Base-by-base conservation (phyloP, 805 yeast genomes). In the Brettanomyces naardenensis region DNA sequence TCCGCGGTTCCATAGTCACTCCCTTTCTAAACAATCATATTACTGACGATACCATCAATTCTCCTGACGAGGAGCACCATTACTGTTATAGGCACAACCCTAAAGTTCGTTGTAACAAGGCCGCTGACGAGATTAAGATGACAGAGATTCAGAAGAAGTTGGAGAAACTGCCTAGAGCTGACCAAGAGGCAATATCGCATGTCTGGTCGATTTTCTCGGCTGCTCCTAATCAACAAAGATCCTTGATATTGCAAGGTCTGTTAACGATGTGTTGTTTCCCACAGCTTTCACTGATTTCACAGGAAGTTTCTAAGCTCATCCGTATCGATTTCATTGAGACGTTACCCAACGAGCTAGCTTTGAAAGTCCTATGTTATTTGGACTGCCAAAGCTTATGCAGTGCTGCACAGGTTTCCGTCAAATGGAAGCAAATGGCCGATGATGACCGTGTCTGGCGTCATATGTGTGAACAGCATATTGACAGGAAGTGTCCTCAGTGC, bases 381-480 rank as follows among this genome's bases (percentile, higher is more conserved):
- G 98, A 92, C 58, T 90, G 97, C 61, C 80, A 78, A 37, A 85
- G 95, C n/a, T 69, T 92, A 32, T 89, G 97, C 58, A 80, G 75
- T 47, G 96, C 97, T 0, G 95, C 97, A 0, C 94, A 83, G 62
- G 98, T 92, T 2, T 82, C 89, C 23, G 74, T 77, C 37, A 75
- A 73, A 37, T 92, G 98, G 98, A 79, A 85, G 55, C 65, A 66
- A 40, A 65, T 92, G 41, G 97, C 98, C 1, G 96, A 92, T 59
- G 97, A 90, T 56, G 97, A 92, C 54, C 65, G 94, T 35, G 97
- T 92, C 3, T 92, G 98, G 98, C 92, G 90, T 56, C 89, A 90
- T 48, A 81, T 92, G 88, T 92, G 98, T 56, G 95, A 88, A 56
- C 98, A 92, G 62, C 98, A 92, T 59, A 92, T 92, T 39, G 98